These are phyloP conservation scores for Botrytis tulipae DNA, from an alignment of 2,329 filamentous ascomycete species.

Conservation along the genomic window DNA sequence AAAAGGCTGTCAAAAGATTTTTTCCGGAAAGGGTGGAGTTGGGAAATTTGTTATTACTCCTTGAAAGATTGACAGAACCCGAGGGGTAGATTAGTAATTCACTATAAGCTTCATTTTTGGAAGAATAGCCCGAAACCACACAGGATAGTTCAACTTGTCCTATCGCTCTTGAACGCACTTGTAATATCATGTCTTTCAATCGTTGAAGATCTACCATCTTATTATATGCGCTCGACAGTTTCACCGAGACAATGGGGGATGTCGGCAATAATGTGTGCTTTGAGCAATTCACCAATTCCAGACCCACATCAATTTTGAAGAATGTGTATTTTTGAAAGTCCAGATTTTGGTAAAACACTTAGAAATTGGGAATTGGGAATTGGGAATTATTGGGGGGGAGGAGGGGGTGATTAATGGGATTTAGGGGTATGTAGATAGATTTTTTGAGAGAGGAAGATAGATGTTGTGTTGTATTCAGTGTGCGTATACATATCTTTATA, in stretches of 20 bases:
- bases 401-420: no score
- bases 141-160: background rate
- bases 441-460: no score
- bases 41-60: background rate
- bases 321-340: background rate
- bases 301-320: background rate
- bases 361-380: background rate
- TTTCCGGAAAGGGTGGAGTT: background rate
- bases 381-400: no score
- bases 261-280: background rate
- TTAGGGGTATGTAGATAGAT: no score
- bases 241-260: background rate
- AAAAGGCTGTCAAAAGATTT: background rate
- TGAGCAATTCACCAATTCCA: background rate
- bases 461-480: no score
- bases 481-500: no score
- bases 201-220: background rate
- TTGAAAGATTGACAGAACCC: background rate
- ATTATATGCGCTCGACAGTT: background rate
- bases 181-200: accelerated
- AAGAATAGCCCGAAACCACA: background rate
- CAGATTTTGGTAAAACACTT: background rate
- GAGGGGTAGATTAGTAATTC: background rate
- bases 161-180: background rate
- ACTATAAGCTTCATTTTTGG: background rate